Base-by-base conservation (phyloP, 331 rosid species). In the Quercus phellos region DNA sequence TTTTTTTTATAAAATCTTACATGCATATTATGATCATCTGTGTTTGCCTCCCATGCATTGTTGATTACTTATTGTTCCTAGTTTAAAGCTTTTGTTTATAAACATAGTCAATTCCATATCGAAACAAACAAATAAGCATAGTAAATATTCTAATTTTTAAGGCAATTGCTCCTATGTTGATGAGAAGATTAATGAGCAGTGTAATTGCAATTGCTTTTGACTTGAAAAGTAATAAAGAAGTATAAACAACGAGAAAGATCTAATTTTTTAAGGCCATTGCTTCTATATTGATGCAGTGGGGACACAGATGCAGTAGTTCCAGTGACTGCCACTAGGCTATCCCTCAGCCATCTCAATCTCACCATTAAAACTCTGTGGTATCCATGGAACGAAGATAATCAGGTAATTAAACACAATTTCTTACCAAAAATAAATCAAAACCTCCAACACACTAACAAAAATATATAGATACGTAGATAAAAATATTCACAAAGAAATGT, bases 281-380 rank as follows among this genome's bases (percentile, higher is more conserved):
- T 74, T 70, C 68, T 8, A 38, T 38, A 38, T 30, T 79, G 50
- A 51, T 87, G 83, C 86, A 93, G 97, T 17, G 98, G 98, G 50
- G 98, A 93, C 87, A 93, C 93, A 66, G 98, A 93, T 84, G 88
- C 98, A n/a, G 97, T 91, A 16, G 98, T 91, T 81, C 98, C 98
- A 19, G 98, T 91, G 55, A 93, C 98, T 1, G 98, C 92, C 58
- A 93, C 97, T 0, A 84, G 90, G 75, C 91, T 91, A 55, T 84
- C 98, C 66, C 89, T 93, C 7, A 87, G 68, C 84, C 93, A 90
- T 85, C 97, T 93, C 78, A 90, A 88, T 78, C 97, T 93, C 74
- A 60, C 86, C 35, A 75, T 82, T 30, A 87, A 79, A 84, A 88
- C 91, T 54, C 89, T 81, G 24, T 93, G 98, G 98, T 86, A 90